A percentile compares a stretch with the other conserved stretches of the same genome.
Evolutionary conservation across 106 monocot genomes (phyloP).

Genomic region (Hemerocallis citrina): DNA sequence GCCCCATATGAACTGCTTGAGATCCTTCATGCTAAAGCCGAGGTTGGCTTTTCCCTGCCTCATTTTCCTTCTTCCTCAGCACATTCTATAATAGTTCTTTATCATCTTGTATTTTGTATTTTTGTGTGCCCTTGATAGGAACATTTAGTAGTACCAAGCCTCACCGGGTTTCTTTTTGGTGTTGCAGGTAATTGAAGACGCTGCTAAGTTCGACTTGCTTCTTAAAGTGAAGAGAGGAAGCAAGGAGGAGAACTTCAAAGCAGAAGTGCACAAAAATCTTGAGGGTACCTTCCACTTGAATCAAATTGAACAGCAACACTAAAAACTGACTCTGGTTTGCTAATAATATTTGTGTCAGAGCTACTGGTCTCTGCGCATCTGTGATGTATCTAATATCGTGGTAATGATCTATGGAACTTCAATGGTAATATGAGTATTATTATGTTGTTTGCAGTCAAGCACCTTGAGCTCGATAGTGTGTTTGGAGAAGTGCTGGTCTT

Average conservation of each 20-base stretch:
- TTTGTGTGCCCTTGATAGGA: neutral
- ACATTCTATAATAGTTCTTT: neutral
- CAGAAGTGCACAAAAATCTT: slow-evolving; percentile 82
- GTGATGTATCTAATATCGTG: no score
- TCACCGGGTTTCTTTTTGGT: neutral
- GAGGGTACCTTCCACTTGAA: slow-evolving; percentile 68
- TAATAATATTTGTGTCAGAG: no score
- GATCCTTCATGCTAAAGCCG: slow-evolving; percentile 59
- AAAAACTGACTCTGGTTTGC: no score
- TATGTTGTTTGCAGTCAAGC: no score
- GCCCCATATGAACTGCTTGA: slow-evolving; percentile 72
- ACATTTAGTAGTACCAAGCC: neutral
- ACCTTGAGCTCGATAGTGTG: no score
- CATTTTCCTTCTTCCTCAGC: neutral
- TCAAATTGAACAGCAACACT: slow-evolving; percentile 49
- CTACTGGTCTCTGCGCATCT: no score
- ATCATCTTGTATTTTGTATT: neutral
- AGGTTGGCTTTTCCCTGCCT: slow-evolving; percentile 28
- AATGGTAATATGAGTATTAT: no score
- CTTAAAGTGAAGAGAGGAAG: slow-evolving; percentile 73
- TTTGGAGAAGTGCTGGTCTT: no score
- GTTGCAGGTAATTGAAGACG: slow-evolving; percentile 56
- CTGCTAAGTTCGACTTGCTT: slow-evolving; percentile 77
- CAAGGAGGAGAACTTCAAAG: slow-evolving; percentile 81
- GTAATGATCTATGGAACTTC: no score